phyloP scores from a whole-genome alignment of 441 rosid species.

The Pelargonium citronellum region DNA sequence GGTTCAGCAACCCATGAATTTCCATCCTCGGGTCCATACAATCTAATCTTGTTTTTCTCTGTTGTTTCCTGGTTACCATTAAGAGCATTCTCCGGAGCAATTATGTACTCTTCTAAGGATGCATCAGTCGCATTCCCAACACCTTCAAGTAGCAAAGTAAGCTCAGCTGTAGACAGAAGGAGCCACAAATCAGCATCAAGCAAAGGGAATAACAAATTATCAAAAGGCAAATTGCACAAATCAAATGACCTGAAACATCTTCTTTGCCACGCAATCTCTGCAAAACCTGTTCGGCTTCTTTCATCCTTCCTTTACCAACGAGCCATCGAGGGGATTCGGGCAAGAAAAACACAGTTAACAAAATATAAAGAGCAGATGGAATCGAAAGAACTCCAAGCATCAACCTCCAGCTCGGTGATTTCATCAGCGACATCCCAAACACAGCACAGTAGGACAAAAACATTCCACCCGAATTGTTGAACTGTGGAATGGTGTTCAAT shows the following conservation, averaged over 20 bases:
- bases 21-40: slow-evolving; percentile 47
- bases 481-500: slow-evolving; percentile 53
- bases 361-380: slow-evolving; percentile 43
- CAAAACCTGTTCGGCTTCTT: slow-evolving; percentile 45
- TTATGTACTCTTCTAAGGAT: slow-evolving; percentile 54
- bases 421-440: slow-evolving; percentile 47
- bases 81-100: slow-evolving; percentile 40
- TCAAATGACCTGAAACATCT: slow-evolving; percentile 50
- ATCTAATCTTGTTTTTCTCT: slow-evolving; percentile 25
- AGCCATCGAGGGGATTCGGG: slow-evolving; percentile 68
- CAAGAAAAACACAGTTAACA: slow-evolving; percentile 40
- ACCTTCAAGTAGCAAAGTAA: slow-evolving; percentile 67
- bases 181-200: slow-evolving; percentile 11
- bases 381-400: slow-evolving; percentile 55
- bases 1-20: slow-evolving; percentile 55
- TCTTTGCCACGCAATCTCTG: slow-evolving; percentile 51
- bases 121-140: slow-evolving; percentile 50
- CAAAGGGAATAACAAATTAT: neutral
- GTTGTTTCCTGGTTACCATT: slow-evolving; percentile 36
- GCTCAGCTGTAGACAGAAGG: slow-evolving; percentile 42
- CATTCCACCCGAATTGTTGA: slow-evolving; percentile 54
- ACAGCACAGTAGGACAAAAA: slow-evolving; percentile 55
- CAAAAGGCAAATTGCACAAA: neutral
- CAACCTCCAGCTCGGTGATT: slow-evolving; percentile 54
- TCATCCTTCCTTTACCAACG: slow-evolving; percentile 53